A percentile compares a stretch with the other conserved stretches of the same genome.
Conservation (phyloP, 345 rosid species). For the Pugionium dolabratum region DNA sequence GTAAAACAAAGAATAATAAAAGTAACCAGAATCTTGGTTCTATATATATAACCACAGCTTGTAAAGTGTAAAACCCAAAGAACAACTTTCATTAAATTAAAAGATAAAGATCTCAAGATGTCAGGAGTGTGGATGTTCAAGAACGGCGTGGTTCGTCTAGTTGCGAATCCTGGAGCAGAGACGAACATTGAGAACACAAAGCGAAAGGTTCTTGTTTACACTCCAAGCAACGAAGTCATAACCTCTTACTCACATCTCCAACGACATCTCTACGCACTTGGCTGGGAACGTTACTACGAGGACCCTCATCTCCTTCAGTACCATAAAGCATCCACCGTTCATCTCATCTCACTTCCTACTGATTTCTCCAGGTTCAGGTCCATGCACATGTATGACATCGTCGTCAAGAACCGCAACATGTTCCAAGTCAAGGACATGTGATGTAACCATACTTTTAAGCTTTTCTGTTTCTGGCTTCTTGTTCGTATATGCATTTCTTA, state of each 20-base stretch:
- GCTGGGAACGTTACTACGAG: conserved; percentile 79
- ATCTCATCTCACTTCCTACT: conserved; percentile 74
- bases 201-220: conserved; percentile 56
- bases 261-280: conserved; percentile 55
- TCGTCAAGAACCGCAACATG: conserved; percentile 67
- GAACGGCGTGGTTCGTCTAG: conserved; percentile 65
- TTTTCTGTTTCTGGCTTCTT: background rate
- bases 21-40: background rate
- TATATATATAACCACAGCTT: conserved; percentile 21
- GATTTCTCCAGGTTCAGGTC: conserved; percentile 69
- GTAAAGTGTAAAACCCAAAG: background rate
- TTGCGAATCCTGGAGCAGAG: conserved; percentile 60
- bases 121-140: conserved; percentile 84
- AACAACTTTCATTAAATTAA: background rate
- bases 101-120: conserved; percentile 41
- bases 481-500: too few relatives aligned
- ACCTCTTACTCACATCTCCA: conserved; percentile 64
- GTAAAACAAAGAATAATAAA: background rate
- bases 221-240: conserved; percentile 62
- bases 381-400: conserved; percentile 85
- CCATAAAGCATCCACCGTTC: conserved; percentile 62
- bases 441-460: conserved; percentile 16
- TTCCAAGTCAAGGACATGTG: conserved; percentile 64
- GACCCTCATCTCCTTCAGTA: conserved; percentile 71
- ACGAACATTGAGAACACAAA: conserved; percentile 39